Conservation (phyloP, 331 rosid genomes). For the Quercus phellos region DNA sequence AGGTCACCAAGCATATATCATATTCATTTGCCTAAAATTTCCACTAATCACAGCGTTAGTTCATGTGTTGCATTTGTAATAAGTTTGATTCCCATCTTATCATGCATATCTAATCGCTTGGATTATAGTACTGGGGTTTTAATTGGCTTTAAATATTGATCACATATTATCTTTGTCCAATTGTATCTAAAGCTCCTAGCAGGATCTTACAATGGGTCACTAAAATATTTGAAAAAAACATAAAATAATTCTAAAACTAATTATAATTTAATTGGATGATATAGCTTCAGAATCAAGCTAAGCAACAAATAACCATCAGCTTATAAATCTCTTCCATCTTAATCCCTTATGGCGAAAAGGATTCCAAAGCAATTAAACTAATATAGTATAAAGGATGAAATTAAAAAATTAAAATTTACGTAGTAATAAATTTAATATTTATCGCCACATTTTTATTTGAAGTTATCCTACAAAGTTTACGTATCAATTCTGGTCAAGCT, state of each 20-base stretch:
- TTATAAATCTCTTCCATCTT: conserved; percentile 11
- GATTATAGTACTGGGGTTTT: conserved; percentile 21
- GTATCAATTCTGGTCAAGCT: too few species aligned
- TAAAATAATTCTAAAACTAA: conserved; percentile 18
- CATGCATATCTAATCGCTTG: conserved; percentile 34
- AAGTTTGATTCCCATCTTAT: conserved; percentile 50
- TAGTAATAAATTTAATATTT: too few species aligned
- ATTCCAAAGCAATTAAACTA: not conserved
- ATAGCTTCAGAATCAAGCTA: conserved; percentile 44
- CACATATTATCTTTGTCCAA: conserved; percentile 14
- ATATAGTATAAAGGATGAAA: too few species aligned
- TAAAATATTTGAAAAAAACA: conserved; percentile 25
- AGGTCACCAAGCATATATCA: conserved; percentile 25
- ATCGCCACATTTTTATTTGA: too few species aligned
- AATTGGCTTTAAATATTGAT: conserved; percentile 10
- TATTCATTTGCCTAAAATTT: conserved; percentile 23
- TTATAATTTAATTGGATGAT: conserved; percentile 18
- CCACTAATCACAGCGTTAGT: conserved; percentile 32
- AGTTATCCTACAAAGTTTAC: too few species aligned
- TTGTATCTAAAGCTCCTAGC: conserved; percentile 31
- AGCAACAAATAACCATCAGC: not conserved
- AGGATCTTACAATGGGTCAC: conserved; percentile 31
- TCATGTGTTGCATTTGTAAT: conserved; percentile 40
- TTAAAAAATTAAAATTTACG: too few species aligned
- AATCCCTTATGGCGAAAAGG: conserved; percentile 27